Base-by-base conservation (phyloP, 768 basidiomycete genomes). In the Gelatoporia subvermispora region DNA sequence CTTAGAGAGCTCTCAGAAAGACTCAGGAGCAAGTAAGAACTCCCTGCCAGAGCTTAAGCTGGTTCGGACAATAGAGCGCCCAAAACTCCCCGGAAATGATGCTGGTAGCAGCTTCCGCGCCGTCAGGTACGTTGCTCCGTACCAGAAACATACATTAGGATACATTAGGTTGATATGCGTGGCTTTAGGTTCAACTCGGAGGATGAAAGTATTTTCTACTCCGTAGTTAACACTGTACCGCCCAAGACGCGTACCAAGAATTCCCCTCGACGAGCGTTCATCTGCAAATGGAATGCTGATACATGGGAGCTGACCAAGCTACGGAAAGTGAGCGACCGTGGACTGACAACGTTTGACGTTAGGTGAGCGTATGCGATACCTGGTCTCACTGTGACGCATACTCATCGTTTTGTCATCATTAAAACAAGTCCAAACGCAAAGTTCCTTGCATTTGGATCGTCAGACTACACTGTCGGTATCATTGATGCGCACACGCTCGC, bases 321-420 rank as follows among this genome's bases (percentile, higher is more conserved):
- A 20, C 76, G 85, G 47, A 90, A 91, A 61, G 72, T 93, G 3
- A 81, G 84, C 22, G 85, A 87, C 51, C 82, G 84, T 53, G 84
- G 86, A 17, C 59, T 96, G 24, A 97, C 95, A 10, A 88, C 84
- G 58, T 86, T 98, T 60, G 91, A 92, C 61, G 68, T 92, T 45
- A 95, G 91, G 93, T 91, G 75, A 59, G 11, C 24, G 45, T 21
- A 8, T 21, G 2, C 28, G 8, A 20, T 47, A 31, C 41, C 10
- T 2, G 9, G 1, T 36, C n/a, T n/a, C 4, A 5, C 10, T 18
- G 16, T 13, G 4, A 44, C 28, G 11, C 3, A n/a, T n/a, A n/a
- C 31, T 37, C 28, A 1, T 25, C 21, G 5, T 17, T 43, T 42
- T 46, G 16, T 34, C 41, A 47, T 15, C 41, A 36, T 15, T 39